A percentile compares a stretch with the other conserved stretches of the same genome.
phyloP scores from a whole-genome alignment of 2,329 filamentous ascomycete genomes.

The Penicillium psychrosexuale region DNA sequence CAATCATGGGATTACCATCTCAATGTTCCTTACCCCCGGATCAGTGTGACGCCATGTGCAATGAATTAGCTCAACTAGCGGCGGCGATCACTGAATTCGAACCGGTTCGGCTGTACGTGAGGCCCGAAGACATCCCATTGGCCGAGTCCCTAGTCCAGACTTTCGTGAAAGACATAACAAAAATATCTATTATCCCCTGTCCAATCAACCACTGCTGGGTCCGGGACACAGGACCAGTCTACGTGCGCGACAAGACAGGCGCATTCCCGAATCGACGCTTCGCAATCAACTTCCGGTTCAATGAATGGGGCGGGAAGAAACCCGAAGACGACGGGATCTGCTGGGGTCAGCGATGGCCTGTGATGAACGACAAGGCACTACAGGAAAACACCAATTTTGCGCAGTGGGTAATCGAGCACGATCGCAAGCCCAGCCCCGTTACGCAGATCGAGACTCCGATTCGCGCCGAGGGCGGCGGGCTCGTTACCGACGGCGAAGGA shows the following conservation, averaged over 20 bases:
- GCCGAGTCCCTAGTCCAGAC: slow-evolving; percentile 10
- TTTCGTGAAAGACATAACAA: slow-evolving; percentile 3
- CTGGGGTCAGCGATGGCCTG: slow-evolving; percentile 13
- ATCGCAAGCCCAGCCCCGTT: slow-evolving; percentile 11
- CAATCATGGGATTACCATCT: slow-evolving; percentile 9
- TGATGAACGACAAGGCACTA: slow-evolving; percentile 10
- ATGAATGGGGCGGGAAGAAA: slow-evolving; percentile 25
- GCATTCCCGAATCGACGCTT: slow-evolving; percentile 13
- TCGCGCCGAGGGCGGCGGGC: slow-evolving; percentile 26
- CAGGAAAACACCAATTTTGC: slow-evolving; percentile 19
- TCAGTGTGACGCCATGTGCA: slow-evolving; percentile 9
- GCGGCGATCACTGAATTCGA: slow-evolving; percentile 22
- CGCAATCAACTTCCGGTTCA: slow-evolving; percentile 21
- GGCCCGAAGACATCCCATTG: slow-evolving; percentile 18
- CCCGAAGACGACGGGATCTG: slow-evolving; percentile 13
- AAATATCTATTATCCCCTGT: slow-evolving; percentile 14
- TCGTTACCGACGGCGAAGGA: slow-evolving; percentile 32
- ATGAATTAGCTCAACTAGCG: slow-evolving; percentile 17
- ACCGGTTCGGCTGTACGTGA: slow-evolving; percentile 21
- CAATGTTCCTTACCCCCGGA: slow-evolving; percentile 4
- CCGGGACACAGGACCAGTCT: slow-evolving; percentile 23
- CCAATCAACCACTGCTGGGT: slow-evolving; percentile 24
- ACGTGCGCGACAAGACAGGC: slow-evolving; percentile 17
- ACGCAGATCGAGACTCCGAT: slow-evolving; percentile 17
- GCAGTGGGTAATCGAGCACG: slow-evolving; percentile 15